A percentile compares a stretch with the other conserved stretches of the same genome.
Conservation (phyloP, 345 rosid genomes). For the Eucalyptus tenuipes region DNA sequence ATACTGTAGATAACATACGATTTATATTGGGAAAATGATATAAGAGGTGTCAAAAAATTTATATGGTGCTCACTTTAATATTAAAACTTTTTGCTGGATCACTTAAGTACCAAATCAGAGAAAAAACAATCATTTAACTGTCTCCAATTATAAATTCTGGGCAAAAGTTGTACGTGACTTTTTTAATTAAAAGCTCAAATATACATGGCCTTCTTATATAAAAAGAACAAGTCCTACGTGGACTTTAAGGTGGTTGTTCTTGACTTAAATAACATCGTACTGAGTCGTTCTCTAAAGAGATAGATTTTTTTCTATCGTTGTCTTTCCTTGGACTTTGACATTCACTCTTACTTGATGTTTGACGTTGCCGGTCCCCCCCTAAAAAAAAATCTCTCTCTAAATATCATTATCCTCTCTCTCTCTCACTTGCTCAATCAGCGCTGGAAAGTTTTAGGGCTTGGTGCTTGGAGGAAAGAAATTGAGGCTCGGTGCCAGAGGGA, state of each 20-base stretch:
- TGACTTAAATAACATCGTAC: not conserved
- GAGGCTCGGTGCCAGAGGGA: not conserved
- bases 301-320: not conserved
- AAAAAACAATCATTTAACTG: no score
- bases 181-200: no score
- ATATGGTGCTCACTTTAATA: not conserved
- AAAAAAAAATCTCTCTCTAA: not conserved
- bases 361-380: not conserved
- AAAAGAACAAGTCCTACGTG: no score
- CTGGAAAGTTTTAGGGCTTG: not conserved
- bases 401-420: not conserved
- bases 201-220: no score
- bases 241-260: not conserved
- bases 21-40: not conserved
- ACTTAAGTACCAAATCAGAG: not conserved
- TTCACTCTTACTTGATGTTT: not conserved
- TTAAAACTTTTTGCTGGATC: rapidly evolving
- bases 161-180: not conserved
- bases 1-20: not conserved
- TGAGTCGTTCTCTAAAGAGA: not conserved
- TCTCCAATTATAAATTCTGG: not conserved
- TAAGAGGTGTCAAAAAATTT: no score
- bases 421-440: not conserved
- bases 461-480: not conserved
- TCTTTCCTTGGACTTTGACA: not conserved